A percentile compares a stretch with the other conserved stretches of the same genome.
Evolutionary conservation across 805 yeast genomes (phyloP).

Genomic region (Ogataea paradorogensis): DNA sequence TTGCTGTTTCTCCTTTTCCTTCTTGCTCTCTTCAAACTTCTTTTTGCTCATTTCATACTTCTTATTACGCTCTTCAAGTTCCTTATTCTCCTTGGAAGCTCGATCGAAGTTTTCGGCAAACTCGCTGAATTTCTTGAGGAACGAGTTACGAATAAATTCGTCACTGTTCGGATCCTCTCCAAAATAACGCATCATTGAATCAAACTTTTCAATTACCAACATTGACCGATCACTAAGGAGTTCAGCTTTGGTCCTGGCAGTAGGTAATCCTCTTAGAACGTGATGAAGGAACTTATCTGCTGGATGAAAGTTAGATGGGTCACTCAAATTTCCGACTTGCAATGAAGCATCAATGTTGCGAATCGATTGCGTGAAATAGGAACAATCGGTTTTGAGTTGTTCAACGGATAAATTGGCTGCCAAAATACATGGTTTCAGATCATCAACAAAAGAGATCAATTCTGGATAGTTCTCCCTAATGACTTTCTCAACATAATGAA

Average conservation of each 20-base stretch:
- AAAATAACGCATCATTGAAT: conserved; percentile 70
- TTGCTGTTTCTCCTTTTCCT: conserved; percentile 37
- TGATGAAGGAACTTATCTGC: conserved; percentile 64
- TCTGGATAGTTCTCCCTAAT: conserved; percentile 85
- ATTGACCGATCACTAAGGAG: conserved; percentile 61
- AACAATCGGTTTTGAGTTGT: conserved; percentile 72
- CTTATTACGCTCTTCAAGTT: conserved; percentile 77
- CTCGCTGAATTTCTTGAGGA: conserved; percentile 75
- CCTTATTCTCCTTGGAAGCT: conserved; percentile 75
- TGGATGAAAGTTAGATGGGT: conserved; percentile 76
- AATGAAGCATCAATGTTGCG: conserved; percentile 71
- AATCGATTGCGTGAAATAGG: conserved; percentile 56
- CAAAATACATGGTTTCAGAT: conserved; percentile 52
- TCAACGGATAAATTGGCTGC: conserved; percentile 80
- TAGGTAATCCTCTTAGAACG: conserved; percentile 65
- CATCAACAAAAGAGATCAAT: conserved; percentile 69
- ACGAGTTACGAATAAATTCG: conserved; percentile 58
- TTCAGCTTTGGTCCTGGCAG: conserved; percentile 69
- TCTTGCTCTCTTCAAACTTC: conserved; percentile 44
- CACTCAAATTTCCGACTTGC: conserved; percentile 82
- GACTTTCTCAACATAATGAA: conserved; percentile 88
- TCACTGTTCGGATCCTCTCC: conserved; percentile 84
- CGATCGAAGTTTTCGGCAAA: conserved; percentile 77
- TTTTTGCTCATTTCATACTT: conserved; percentile 74
- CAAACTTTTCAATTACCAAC: conserved; percentile 62